Evolutionary conservation across 2,329 filamentous ascomycete genomes (phyloP).

Genomic region (Fusarium austroafricanum): DNA sequence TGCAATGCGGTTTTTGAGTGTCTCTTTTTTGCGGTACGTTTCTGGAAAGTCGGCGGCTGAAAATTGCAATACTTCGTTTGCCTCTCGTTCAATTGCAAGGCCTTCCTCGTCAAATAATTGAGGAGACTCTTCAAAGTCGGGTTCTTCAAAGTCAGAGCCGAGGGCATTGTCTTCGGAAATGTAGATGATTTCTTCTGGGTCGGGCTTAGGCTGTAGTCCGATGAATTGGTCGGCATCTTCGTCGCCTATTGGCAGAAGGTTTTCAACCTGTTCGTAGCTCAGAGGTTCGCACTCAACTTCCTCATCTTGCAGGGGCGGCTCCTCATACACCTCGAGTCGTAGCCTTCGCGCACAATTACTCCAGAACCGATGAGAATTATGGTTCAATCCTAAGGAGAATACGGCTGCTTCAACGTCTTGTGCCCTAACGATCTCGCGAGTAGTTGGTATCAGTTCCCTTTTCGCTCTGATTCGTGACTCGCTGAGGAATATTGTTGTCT

Average conservation of each 20-base stretch:
- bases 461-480: constrained; percentile 73
- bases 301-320: constrained; percentile 44
- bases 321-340: constrained; percentile 59
- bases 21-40: constrained; percentile 51
- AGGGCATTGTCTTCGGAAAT: constrained; percentile 22
- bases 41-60: constrained; percentile 56
- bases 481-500: constrained; percentile 76
- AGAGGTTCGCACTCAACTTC: constrained; percentile 39
- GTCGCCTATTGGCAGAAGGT: constrained; percentile 14
- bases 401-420: constrained; percentile 64
- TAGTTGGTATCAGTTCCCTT: constrained; percentile 46
- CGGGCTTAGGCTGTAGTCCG: neutral
- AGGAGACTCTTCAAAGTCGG: neutral
- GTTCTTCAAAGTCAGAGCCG: constrained; percentile 35
- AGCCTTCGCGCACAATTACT: constrained; percentile 61
- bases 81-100: constrained; percentile 51
- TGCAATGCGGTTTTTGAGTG: constrained; percentile 54
- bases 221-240: constrained; percentile 14
- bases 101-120: constrained; percentile 45
- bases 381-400: constrained; percentile 58
- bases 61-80: constrained; percentile 57
- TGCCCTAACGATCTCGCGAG: constrained; percentile 51
- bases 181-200: neutral
- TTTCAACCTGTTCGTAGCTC: constrained; percentile 36
- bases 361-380: constrained; percentile 59